A percentile compares a stretch with the other conserved stretches of the same genome.
phyloP scores from a whole-genome alignment of 139 green algal genomes.

The Picochlorum costavermella region DNA sequence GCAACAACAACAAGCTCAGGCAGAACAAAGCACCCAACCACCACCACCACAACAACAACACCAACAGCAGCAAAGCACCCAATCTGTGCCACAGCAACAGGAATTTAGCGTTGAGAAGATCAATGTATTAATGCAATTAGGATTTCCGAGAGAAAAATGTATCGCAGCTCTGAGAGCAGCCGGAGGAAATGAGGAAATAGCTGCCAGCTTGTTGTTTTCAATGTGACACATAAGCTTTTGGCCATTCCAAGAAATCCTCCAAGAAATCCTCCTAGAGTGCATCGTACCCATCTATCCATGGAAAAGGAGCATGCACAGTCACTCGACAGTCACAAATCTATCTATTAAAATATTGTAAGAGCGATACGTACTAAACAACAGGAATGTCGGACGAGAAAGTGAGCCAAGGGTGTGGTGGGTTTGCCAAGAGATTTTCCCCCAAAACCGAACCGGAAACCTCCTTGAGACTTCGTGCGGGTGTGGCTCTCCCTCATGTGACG shows the following conservation, averaged over 20 bases:
- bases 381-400: neutral
- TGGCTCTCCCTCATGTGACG: slow-evolving; percentile 30
- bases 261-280: too few relatives aligned
- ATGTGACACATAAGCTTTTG: neutral
- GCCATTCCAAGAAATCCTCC: too few relatives aligned
- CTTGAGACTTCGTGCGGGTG: slow-evolving; percentile 30
- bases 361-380: neutral
- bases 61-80: neutral
- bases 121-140: slow-evolving; percentile 47
- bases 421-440: slow-evolving; percentile 17
- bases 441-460: neutral
- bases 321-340: too few relatives aligned
- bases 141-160: slow-evolving; percentile 41
- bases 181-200: slow-evolving; percentile 59
- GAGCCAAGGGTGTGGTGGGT: slow-evolving; percentile 9
- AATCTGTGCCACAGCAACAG: slow-evolving; percentile 1
- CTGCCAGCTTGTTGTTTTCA: slow-evolving; percentile 60
- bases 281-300: too few relatives aligned
- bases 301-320: too few relatives aligned
- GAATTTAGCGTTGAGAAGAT: slow-evolving; percentile 38
- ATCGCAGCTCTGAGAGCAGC: slow-evolving; percentile 47
- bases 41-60: slow-evolving; percentile 3
- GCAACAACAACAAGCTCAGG: too few relatives aligned
- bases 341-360: too few relatives aligned
- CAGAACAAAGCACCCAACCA: neutral